Base-by-base conservation (phyloP, 192 early-diverging fungal genomes). In the Rhizoclosmatium sp. region DNA sequence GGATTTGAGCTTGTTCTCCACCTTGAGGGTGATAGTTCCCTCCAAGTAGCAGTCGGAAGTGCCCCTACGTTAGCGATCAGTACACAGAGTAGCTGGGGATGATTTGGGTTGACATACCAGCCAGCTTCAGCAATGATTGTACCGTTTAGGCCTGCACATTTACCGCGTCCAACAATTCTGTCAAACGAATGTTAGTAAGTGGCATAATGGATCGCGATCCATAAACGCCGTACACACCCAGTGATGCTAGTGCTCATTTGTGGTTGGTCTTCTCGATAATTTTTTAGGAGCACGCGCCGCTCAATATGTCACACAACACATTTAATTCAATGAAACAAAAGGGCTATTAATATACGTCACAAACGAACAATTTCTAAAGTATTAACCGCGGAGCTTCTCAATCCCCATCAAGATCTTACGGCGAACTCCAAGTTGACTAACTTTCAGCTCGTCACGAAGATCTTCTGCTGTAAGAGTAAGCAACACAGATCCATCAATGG, bases 1-100 rank as follows among this genome's bases (percentile, higher is more conserved):
- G 49, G 54, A 48, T 51, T 78, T 78, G 67, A 78, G 76, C 14
- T 71, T 67, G 67, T 78, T 78, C 31, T 45, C 40, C 14, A 67
- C 14, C 44, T 69, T 78, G 19, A 78, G 48, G 10, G 49, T 23
- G 19, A 78, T 51, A 16, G 76, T 66, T 44, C 54, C 76, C 40
- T 78, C 66, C 2, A 71, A 45, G 2, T 14, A 16, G 1, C 14
- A 12, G 42, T 12, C 31, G 12, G 31, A 31, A 31, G 31, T 31
- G 31, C 31, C 31, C 31, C 31, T 31, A 31, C 31, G 31, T 31
- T 31, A 31, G 31, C 31, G 31, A 31, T 31, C 31, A 31, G 31
- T 31, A 31, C 31, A 31, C 31, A 31, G 31, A 31, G 31, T 0
- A 31, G 31, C 31, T 31, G 31, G 31, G 31, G 31, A 31, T 31